phyloP scores from a whole-genome alignment of 1,284 basidiomycete species.

The Cystobasidium pallidum region DNA sequence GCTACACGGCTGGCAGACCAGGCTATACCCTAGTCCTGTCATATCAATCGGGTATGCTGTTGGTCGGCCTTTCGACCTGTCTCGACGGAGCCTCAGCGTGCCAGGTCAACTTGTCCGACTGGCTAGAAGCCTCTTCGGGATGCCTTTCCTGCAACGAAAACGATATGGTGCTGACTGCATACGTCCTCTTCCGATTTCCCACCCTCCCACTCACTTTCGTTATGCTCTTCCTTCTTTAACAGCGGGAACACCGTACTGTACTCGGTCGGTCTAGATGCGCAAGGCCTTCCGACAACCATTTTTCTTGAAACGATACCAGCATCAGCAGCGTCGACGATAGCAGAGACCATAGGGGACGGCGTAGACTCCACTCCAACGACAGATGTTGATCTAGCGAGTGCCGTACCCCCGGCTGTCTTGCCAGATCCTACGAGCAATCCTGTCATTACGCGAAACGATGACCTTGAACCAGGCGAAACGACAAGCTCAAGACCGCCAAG shows the following conservation, averaged over 20 bases:
- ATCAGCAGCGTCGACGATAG: not conserved
- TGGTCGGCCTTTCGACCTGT: too few relatives aligned
- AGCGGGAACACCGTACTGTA: conserved; percentile 30
- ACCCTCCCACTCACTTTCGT: not conserved
- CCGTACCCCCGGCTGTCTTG: not conserved
- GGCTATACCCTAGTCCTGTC: not conserved
- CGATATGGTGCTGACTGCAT: not conserved
- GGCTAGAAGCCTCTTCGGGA: too few relatives aligned
- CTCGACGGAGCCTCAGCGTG: too few relatives aligned
- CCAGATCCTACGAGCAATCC: conserved; percentile 6
- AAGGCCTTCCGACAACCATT: conserved; percentile 10
- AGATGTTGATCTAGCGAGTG: not conserved
- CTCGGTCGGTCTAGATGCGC: conserved; percentile 18
- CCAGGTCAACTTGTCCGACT: too few relatives aligned
- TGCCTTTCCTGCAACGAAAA: too few relatives aligned
- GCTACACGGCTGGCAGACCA: not conserved
- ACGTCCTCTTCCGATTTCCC: not conserved
- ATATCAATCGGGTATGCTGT: too few relatives aligned
- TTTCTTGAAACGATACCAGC: conserved; percentile 22
- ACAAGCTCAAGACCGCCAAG: not conserved
- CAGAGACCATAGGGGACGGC: not conserved
- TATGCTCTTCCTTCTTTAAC: not conserved
- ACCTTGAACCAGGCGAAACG: not conserved
- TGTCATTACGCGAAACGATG: conserved; percentile 9
- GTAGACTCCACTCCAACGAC: not conserved